Percentiles rank a stretch among this genome's conserved stretches.
phyloP scores from a whole-genome alignment of 2,329 filamentous ascomycete genomes.

The Alternaria alternata region DNA sequence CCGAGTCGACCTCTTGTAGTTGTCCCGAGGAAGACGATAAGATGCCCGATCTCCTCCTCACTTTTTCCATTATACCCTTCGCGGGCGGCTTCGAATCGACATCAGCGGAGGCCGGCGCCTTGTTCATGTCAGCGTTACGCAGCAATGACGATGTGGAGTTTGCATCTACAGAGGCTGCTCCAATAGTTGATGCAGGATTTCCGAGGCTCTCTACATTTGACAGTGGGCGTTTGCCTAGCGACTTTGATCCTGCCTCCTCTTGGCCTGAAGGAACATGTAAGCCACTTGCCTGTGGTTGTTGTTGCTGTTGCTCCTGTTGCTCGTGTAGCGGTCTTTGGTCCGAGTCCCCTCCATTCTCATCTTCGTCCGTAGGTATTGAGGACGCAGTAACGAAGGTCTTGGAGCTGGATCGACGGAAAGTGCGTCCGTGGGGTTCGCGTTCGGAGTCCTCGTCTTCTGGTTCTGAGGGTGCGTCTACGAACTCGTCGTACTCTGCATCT shows the following conservation, averaged over 20 bases:
- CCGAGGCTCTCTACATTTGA: constrained; percentile 42
- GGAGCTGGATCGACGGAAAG: constrained; percentile 37
- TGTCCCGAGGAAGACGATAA: constrained; percentile 23
- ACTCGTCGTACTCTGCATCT: constrained; percentile 13
- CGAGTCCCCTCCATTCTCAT: constrained; percentile 10
- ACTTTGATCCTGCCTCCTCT: constrained; percentile 24
- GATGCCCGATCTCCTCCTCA: constrained; percentile 38
- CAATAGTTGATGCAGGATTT: constrained; percentile 33
- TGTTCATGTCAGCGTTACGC: constrained; percentile 45
- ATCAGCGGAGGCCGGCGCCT: constrained; percentile 34
- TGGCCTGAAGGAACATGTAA: constrained; percentile 38
- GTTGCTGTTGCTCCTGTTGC: constrained; percentile 26
- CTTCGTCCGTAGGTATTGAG: constrained; percentile 24
- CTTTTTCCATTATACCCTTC: constrained; percentile 41
- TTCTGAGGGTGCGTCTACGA: constrained; percentile 44
- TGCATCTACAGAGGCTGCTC: constrained; percentile 45
- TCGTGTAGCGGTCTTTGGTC: constrained; percentile 10
- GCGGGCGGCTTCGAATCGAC: constrained; percentile 28
- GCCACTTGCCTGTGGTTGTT: constrained; percentile 40
- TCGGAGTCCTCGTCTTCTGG: constrained; percentile 37
- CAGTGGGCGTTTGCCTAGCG: constrained; percentile 38
- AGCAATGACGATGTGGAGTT: constrained; percentile 50
- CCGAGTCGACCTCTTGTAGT: constrained; percentile 7
- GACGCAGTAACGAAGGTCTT: constrained; percentile 47
- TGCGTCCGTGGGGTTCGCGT: constrained; percentile 17